Evolutionary conservation across 225 moss, liverwort and hornwort species (phyloP).

Genomic region (Climacium dendroides): DNA sequence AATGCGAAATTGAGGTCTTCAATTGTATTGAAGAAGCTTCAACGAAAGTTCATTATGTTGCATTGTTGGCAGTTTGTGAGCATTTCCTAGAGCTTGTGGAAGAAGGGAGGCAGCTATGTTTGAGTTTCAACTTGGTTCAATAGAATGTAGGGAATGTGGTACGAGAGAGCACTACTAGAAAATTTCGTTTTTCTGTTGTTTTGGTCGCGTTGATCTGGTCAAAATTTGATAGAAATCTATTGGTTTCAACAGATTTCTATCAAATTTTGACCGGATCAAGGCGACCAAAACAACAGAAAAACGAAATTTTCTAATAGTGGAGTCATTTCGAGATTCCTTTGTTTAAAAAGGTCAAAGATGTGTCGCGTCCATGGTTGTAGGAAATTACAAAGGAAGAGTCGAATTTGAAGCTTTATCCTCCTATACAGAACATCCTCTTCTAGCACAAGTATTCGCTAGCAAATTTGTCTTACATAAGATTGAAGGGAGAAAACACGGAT

Average conservation of each 20-base stretch:
- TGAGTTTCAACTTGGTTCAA: conserved; percentile 11
- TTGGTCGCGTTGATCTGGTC: too few relatives aligned
- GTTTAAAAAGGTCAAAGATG: background rate
- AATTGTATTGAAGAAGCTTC: background rate
- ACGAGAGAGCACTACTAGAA: too few relatives aligned
- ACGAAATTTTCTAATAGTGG: too few relatives aligned
- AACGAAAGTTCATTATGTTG: background rate
- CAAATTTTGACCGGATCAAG: too few relatives aligned
- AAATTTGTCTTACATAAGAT: background rate
- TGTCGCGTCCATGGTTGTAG: conserved; percentile 4
- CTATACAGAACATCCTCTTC: background rate
- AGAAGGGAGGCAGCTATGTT: background rate
- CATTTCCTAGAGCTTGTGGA: background rate
- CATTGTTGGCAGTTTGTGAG: background rate
- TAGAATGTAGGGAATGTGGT: background rate
- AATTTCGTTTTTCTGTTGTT: too few relatives aligned
- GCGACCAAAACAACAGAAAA: too few relatives aligned
- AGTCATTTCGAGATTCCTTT: background rate
- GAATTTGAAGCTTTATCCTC: background rate
- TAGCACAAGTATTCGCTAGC: background rate
- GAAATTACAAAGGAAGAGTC: background rate
- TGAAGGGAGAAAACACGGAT: background rate
- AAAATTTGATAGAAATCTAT: too few relatives aligned
- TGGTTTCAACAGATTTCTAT: too few relatives aligned
- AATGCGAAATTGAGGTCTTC: background rate